phyloP scores from a whole-genome alignment of 106 monocot species.

The Agapanthus africanus region DNA sequence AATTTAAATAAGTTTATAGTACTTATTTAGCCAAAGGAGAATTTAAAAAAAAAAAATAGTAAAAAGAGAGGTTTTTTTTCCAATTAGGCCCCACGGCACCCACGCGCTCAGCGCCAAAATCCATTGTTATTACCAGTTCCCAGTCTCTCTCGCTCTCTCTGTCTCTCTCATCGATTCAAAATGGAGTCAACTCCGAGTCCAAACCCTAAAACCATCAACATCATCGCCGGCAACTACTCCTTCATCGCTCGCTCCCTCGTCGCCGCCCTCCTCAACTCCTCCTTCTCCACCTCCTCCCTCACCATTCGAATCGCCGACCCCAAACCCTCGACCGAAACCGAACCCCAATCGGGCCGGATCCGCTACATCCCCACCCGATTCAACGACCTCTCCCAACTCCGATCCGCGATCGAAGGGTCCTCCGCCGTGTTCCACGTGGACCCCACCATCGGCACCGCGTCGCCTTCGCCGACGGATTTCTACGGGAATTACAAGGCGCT shows the following conservation, averaged over 20 bases:
- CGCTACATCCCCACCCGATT: conserved; percentile 20
- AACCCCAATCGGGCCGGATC: conserved; percentile 9
- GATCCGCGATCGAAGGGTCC: conserved; percentile 28
- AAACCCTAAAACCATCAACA: too few relatives aligned
- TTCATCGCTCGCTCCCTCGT: conserved; percentile 31
- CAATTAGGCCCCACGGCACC: too few relatives aligned
- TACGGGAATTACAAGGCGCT: conserved; percentile 12
- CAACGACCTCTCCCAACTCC: conserved; percentile 18
- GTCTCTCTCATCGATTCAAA: too few relatives aligned
- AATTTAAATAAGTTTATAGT: too few relatives aligned
- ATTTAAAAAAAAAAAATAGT: too few relatives aligned
- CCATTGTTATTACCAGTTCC: too few relatives aligned
- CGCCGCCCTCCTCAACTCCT: conserved; percentile 30
- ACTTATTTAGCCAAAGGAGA: too few relatives aligned
- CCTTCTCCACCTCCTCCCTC: conserved; percentile 30
- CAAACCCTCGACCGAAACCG: conserved; percentile 14
- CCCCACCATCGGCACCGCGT: conserved; percentile 14
- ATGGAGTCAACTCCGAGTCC: too few relatives aligned
- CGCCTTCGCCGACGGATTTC: conserved; percentile 11
- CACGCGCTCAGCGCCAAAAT: too few relatives aligned
- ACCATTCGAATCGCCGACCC: conserved; percentile 45
- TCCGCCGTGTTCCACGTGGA: conserved; percentile 40
- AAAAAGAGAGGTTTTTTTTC: too few relatives aligned
- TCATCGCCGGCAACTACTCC: too few relatives aligned
- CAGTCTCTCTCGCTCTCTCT: too few relatives aligned